Evolutionary conservation across 2,329 filamentous ascomycete genomes (phyloP), one percentile per base, ranked within the genome.

Genomic region (Diaporthe capsici): DNA sequence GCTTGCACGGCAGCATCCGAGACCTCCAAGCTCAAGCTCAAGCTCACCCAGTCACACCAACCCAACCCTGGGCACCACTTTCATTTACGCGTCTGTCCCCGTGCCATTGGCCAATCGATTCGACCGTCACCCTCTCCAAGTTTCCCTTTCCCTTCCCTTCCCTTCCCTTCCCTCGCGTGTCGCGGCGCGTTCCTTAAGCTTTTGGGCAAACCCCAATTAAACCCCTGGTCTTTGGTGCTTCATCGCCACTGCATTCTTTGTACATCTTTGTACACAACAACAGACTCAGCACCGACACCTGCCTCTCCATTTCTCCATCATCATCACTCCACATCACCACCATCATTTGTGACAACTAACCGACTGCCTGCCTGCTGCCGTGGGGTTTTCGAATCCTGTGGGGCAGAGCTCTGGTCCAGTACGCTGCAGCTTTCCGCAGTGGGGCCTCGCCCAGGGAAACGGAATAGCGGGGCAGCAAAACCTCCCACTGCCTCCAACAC

Each of bases 401-500:
- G 47, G 25, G 47, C 34, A 28, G n/a, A 31, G 17, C 37, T 63
- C 44, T 53, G 63, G 9, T 67, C 44, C n/a, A 37, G 63, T 47
- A 53, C 31, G 8, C 63, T 68, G 63, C 44, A 51, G 47, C 65
- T 53, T 47, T 53, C 65, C 47, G 49, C 47, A 17, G 65, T 68
- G 65, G 65, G 60, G 60, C 3, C 42, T 65, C 20, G 28, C 25
- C 28, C 57, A 39, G 57, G 5, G 22, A 12, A 67, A 20, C 49
- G 12, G 44, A 39, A 68, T 53, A 53, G 65, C 65, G 65, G 65
- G 65, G 65, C 65, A 22, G 31, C 65, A 68, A 68, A 53, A 53
- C 65, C 47, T 53, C 65, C 31, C 13, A 51, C 44, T 34, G 47
- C 63, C 44, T 17, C 3, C 20, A 7, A 22, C 44, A 51, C 20